These are phyloP conservation scores for Mucor velutinosus DNA, from an alignment of 371 early-diverging fungal genomes.

Conservation along the genomic window DNA sequence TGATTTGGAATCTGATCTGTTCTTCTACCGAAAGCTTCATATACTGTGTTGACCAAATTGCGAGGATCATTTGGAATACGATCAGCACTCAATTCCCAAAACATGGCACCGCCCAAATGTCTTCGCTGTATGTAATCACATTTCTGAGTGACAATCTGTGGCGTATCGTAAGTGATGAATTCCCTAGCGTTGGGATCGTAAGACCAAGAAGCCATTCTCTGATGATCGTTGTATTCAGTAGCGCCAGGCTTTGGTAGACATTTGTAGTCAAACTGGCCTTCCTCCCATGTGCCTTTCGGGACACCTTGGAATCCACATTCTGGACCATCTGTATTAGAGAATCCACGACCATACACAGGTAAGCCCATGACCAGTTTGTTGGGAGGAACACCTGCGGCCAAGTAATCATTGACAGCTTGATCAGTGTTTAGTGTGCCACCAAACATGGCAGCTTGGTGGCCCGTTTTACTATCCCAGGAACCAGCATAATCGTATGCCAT, in stretches of 20 bases:
- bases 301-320: constrained; percentile 63
- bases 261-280: constrained; percentile 81
- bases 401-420: constrained; percentile 69
- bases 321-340: constrained; percentile 75
- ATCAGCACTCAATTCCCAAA: constrained; percentile 83
- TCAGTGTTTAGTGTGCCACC: constrained; percentile 62
- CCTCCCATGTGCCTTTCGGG: constrained; percentile 82
- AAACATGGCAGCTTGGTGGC: constrained; percentile 86
- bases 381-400: constrained; percentile 71
- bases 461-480: constrained; percentile 72
- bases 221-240: constrained; percentile 66
- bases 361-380: constrained; percentile 83
- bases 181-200: constrained; percentile 69
- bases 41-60: constrained; percentile 48
- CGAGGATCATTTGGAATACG: constrained; percentile 40
- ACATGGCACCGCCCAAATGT: constrained; percentile 82
- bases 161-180: constrained; percentile 83
- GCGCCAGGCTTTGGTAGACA: constrained; percentile 68
- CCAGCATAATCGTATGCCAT: constrained; percentile 84
- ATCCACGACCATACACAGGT: constrained; percentile 85
- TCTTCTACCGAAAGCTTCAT: constrained; percentile 34
- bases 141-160: constrained; percentile 70
- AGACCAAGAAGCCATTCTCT: constrained; percentile 72
- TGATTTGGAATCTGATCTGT: constrained; percentile 51
- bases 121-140: constrained; percentile 66